Evolutionary conservation across 768 basidiomycete species (phyloP).

Genomic region (Saitozyma sp.): DNA sequence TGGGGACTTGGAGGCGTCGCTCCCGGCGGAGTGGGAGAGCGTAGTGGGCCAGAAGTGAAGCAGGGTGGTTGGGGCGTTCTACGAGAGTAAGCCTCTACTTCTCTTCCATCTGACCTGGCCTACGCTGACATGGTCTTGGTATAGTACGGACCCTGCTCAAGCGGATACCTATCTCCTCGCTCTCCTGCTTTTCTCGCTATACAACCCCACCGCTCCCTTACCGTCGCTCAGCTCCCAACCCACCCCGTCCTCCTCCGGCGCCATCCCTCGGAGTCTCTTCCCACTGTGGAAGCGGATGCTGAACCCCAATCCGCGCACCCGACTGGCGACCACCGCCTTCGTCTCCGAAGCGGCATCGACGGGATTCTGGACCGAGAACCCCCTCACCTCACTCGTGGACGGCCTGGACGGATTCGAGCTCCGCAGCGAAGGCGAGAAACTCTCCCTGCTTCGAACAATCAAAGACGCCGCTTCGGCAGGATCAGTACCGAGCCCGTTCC

Average conservation of each 20-base stretch:
- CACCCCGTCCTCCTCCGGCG: constrained; percentile 71
- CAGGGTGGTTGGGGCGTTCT: constrained; percentile 78
- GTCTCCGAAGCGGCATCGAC: constrained; percentile 61
- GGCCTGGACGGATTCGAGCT: constrained; percentile 84
- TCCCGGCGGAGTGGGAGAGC: constrained; percentile 63
- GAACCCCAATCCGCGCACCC: constrained; percentile 79
- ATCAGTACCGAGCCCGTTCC: constrained; percentile 82
- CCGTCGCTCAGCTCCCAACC: constrained; percentile 72
- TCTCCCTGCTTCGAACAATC: constrained; percentile 67
- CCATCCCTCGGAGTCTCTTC: constrained; percentile 74
- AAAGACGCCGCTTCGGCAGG: constrained; percentile 66
- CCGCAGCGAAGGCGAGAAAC: constrained; percentile 76
- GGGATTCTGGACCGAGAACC: constrained; percentile 82
- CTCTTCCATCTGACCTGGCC: constrained; percentile 33
- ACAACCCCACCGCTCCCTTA: constrained; percentile 77
- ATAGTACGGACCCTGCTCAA: constrained; percentile 61
- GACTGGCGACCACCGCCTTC: constrained; percentile 74
- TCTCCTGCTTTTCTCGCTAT: constrained; percentile 77
- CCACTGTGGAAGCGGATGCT: constrained; percentile 80
- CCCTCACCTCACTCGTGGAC: constrained; percentile 76
- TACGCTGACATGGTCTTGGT: background rate
- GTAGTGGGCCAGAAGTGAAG: constrained; percentile 77
- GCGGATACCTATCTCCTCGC: constrained; percentile 88
- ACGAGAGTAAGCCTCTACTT: constrained; percentile 65
- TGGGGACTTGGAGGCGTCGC: constrained; percentile 59